These are phyloP conservation scores for Ottelia alismoides DNA, from an alignment of 106 monocot genomes.

Conservation along the genomic window DNA sequence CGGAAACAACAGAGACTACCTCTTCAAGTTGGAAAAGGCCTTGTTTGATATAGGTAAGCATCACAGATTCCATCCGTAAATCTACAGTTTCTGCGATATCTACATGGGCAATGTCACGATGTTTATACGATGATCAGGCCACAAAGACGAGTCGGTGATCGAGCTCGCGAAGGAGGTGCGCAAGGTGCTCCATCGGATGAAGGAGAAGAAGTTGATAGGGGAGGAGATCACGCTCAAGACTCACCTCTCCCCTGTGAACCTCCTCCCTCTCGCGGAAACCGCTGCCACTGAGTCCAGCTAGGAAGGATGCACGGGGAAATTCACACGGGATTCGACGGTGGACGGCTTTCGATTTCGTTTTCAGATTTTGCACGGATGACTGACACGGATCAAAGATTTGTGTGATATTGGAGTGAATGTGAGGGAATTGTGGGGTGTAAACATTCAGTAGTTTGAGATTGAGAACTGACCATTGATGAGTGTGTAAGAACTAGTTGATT, in stretches of 20 bases:
- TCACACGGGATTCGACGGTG: too few species aligned
- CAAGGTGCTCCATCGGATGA: slow-evolving; percentile 33
- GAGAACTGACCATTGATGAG: too few species aligned
- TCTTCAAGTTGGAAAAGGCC: slow-evolving; percentile 62
- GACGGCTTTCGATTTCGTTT: too few species aligned
- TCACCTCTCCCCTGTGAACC: slow-evolving; percentile 9
- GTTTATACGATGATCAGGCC: slow-evolving; percentile 52
- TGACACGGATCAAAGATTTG: too few species aligned
- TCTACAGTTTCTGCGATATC: too few species aligned
- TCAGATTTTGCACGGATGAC: too few species aligned
- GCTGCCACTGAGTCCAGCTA: slow-evolving; percentile 38
- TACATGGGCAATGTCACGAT: too few species aligned
- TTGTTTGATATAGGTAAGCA: slow-evolving; percentile 43
- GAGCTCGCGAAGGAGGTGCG: slow-evolving; percentile 67
- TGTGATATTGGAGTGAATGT: too few species aligned
- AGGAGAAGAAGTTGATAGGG: slow-evolving; percentile 23
- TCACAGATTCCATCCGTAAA: not conserved
- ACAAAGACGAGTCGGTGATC: slow-evolving; percentile 64
- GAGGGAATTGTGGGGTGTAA: too few species aligned
- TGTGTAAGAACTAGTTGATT: too few species aligned
- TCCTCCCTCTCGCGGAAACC: slow-evolving; percentile 21
- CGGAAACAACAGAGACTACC: slow-evolving; percentile 72
- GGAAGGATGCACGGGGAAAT: too few species aligned
- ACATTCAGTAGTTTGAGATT: too few species aligned
- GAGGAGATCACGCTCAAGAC: slow-evolving; percentile 4